A percentile compares a stretch with the other conserved stretches of the same genome.
These are phyloP conservation scores for Phaeosphaeria sp. DNA, from an alignment of 2,329 filamentous ascomycete species.

Conservation along the genomic window DNA sequence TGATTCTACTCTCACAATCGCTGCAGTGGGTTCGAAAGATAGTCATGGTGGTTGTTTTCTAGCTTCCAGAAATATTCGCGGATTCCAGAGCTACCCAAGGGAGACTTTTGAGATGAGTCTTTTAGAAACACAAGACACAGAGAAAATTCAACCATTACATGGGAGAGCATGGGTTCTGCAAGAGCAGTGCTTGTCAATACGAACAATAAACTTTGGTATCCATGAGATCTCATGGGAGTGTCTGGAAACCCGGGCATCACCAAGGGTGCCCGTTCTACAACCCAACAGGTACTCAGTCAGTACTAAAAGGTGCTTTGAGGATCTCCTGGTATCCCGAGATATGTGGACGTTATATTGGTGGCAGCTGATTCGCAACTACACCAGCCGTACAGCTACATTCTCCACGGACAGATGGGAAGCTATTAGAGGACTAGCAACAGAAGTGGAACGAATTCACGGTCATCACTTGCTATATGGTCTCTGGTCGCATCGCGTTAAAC, in stretches of 20 bases:
- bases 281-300: background rate
- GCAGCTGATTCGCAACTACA: constrained; percentile 2
- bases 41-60: background rate
- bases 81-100: too few relatives aligned
- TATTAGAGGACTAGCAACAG: constrained; percentile 4
- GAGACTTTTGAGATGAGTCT: background rate
- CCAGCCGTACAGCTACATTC: constrained; percentile 3
- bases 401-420: constrained; percentile 9
- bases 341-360: constrained; percentile 2
- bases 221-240: constrained; percentile 4
- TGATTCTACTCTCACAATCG: background rate
- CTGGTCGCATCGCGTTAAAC: background rate
- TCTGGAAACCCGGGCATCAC: background rate
- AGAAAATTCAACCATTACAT: background rate
- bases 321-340: background rate
- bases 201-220: constrained; percentile 3
- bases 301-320: background rate
- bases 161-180: constrained; percentile 7
- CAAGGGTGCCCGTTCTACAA: background rate
- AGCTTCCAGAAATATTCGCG: background rate
- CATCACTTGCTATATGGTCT: background rate
- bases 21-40: background rate
- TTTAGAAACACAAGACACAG: background rate
- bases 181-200: constrained; percentile 3
- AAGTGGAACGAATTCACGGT: background rate